Evolutionary conservation across 2,329 filamentous ascomycete species (phyloP), one percentile per base, ranked within the genome.

Genomic region (Scedosporium dehoogii): DNA sequence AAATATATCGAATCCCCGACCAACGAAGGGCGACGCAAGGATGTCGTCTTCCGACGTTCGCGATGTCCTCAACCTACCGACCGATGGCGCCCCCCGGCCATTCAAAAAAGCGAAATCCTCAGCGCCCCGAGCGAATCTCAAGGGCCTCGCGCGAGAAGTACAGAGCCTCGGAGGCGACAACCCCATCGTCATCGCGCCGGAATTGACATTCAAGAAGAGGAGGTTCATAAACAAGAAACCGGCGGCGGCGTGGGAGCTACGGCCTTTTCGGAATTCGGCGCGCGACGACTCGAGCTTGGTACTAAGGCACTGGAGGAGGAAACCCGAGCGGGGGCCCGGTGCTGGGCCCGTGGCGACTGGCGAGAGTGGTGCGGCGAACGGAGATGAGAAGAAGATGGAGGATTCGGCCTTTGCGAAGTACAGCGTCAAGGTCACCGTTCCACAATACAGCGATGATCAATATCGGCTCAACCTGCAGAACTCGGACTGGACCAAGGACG

Each of bases 401-500:
- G 84, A 88, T 70, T 87, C 84, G 6, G 70, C 76, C 2, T 97
- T 94, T 74, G 85, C 90, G 58, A 96, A 93, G 71, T 97, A 89
- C 80, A 96, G 97, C 71, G 86, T 96, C 62, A 83, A 88, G 66
- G 84, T 93, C 14, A 82, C 88, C 3, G 81, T 92, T 42, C 91
- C 92, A 0, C 81, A 86, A 64, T 97, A 97, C 74, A 91, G 85
- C 65, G 89, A 96, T 66, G 90, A 92, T 65, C 88, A 96, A 72
- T 99, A 99, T 75, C 83, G 87, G 64, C 81, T 85, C 63, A 85
- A 89, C 65, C 75, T 99, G 59, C 82, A 86, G 68, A 88, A 81
- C 70, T 79, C 85, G 14, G 87, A 93, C 68, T 99, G 94, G 94
- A 88, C 89, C 14, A 91, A 89, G 70, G 88, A 94, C 69, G 94